phyloP scores from a whole-genome alignment of 805 yeast species.

The Kregervanrija fluxuum region DNA sequence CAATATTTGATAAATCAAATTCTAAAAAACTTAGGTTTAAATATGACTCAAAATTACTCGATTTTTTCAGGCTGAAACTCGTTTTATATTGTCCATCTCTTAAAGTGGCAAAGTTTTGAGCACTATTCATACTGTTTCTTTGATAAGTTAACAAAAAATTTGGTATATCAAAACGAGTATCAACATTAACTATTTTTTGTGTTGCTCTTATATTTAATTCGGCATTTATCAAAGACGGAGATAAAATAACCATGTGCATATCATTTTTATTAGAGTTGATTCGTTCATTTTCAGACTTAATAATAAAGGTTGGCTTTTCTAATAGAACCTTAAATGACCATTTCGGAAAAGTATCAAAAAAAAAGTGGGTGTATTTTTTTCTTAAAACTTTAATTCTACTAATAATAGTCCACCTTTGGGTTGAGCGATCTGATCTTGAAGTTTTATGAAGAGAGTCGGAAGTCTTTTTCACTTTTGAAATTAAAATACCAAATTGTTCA shows the following conservation, averaged over 20 bases:
- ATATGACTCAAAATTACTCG: slow-evolving; percentile 13
- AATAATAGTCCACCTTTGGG: neutral
- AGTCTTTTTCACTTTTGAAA: slow-evolving; percentile 7
- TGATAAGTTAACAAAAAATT: slow-evolving; percentile 15
- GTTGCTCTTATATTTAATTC: slow-evolving; percentile 10
- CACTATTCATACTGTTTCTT: slow-evolving; percentile 6
- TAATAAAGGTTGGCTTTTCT: slow-evolving; percentile 22
- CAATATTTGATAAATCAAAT: slow-evolving; percentile 23
- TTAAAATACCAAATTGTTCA: slow-evolving; percentile 30
- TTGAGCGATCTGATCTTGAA: neutral
- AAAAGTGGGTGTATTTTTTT: neutral
- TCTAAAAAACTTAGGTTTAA: slow-evolving; percentile 13
- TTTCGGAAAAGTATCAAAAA: slow-evolving; percentile 13
- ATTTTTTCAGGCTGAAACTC: slow-evolving; percentile 17
- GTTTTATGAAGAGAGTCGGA: neutral
- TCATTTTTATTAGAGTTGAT: slow-evolving; percentile 2
- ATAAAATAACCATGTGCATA: slow-evolving; percentile 15
- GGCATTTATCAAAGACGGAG: slow-evolving; percentile 17
- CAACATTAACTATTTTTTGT: slow-evolving; percentile 3
- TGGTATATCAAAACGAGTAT: slow-evolving; percentile 16
- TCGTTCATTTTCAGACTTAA: slow-evolving; percentile 13
- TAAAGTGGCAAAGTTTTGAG: slow-evolving; percentile 4
- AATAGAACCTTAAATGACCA: slow-evolving; percentile 17
- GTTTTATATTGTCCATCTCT: slow-evolving; percentile 16
- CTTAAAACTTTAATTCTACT: neutral